Percentiles rank a stretch among this genome's conserved stretches.
Conservation (phyloP, 225 moss, liverwort and hornwort species). For the Anthoceros angustus region DNA sequence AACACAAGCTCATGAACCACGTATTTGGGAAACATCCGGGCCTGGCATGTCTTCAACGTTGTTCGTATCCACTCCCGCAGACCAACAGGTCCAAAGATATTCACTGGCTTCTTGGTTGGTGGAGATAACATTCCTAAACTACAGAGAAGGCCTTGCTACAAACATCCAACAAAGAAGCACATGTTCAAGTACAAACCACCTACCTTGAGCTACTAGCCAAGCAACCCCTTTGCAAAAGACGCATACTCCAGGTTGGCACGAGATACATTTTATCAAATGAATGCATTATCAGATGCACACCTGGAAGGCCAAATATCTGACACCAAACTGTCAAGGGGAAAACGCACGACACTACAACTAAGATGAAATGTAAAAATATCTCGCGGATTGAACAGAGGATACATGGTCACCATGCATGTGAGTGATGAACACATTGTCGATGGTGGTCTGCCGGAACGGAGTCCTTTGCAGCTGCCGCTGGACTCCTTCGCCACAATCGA, state of each 20-base stretch:
- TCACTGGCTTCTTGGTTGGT: slow-evolving; percentile 45
- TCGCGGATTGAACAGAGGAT: slow-evolving; percentile 29
- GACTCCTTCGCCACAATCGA: slow-evolving; percentile 96
- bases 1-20: slow-evolving; percentile 72
- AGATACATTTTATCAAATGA: neutral
- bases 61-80: slow-evolving; percentile 79
- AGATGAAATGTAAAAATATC: neutral
- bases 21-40: slow-evolving; percentile 71
- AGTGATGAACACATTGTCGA: slow-evolving; percentile 81
- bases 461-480: slow-evolving; percentile 71
- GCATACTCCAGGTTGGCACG: too few species aligned
- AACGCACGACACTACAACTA: slow-evolving; percentile 16
- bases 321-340: slow-evolving; percentile 10
- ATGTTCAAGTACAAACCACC: too few species aligned
- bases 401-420: slow-evolving; percentile 99
- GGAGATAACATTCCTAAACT: slow-evolving; percentile 80
- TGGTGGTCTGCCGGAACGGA: slow-evolving; percentile 66
- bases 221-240: too few species aligned
- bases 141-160: slow-evolving; percentile 96
- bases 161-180: slow-evolving; percentile 11
- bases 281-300: slow-evolving; percentile 15
- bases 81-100: slow-evolving; percentile 78
- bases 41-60: slow-evolving; percentile 68
- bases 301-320: slow-evolving; percentile 97
- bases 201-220: too few species aligned